Evolutionary conservation across 768 basidiomycete genomes (phyloP).

Genomic region (Psilocybe tampanensis): DNA sequence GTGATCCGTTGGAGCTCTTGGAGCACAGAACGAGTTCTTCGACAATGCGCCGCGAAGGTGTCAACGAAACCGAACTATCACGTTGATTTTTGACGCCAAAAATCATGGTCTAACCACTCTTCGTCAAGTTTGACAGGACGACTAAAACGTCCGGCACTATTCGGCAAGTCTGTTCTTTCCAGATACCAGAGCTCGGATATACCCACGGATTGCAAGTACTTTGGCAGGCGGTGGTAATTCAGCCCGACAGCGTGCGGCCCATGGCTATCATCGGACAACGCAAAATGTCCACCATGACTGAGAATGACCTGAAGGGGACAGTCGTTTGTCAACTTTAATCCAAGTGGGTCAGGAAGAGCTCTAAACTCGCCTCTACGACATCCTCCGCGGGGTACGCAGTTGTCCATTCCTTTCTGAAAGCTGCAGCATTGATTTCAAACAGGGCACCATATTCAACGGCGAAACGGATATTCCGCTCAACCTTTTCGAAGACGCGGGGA

Average conservation of each 20-base stretch:
- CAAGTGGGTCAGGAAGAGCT: conserved; percentile 5
- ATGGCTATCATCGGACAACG: conserved; percentile 96
- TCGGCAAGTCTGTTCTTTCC: conserved; percentile 38
- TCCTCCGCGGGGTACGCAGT: conserved; percentile 84
- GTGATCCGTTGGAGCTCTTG: conserved; percentile 21
- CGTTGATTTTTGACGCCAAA: conserved; percentile 46
- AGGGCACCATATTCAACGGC: conserved; percentile 84
- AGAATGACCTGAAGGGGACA: conserved; percentile 60
- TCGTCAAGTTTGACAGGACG: conserved; percentile 47
- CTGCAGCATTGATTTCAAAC: conserved; percentile 93
- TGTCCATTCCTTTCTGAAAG: conserved; percentile 89
- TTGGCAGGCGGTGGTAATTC: conserved; percentile 70
- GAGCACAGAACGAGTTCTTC: neutral
- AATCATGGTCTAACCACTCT: conserved; percentile 59
- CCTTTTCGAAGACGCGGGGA: conserved; percentile 60
- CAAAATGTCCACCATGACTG: conserved; percentile 69
- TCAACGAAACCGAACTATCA: conserved; percentile 14
- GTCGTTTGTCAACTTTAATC: neutral
- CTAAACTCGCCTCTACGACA: conserved; percentile 59
- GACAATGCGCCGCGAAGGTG: conserved; percentile 9
- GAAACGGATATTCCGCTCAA: conserved; percentile 74
- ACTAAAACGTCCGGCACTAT: conserved; percentile 48
- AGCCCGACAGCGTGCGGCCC: conserved; percentile 86
- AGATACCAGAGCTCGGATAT: conserved; percentile 72
- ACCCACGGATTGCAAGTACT: conserved; percentile 64